These are phyloP conservation scores for Blastocystis sp. DNA, from an alignment of 352 stramenopile genomes.

Conservation along the genomic window DNA sequence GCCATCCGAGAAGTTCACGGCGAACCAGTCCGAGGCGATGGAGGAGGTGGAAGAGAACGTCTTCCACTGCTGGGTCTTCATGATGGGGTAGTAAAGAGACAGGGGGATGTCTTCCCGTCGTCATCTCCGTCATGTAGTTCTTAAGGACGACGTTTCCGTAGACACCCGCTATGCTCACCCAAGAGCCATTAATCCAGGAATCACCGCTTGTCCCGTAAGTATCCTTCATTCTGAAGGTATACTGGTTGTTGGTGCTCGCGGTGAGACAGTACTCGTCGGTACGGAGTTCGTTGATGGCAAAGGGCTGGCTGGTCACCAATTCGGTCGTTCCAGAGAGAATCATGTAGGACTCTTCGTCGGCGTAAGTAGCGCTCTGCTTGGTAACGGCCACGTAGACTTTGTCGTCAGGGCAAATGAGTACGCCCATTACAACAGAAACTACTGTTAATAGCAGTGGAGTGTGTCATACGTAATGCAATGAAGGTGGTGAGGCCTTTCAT, in stretches of 20 bases:
- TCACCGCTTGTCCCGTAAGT: background rate
- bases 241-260: background rate
- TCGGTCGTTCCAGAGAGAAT: background rate
- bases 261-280: conserved; percentile 23
- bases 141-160: background rate
- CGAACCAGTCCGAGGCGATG: background rate
- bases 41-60: background rate
- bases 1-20: too few species aligned
- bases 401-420: background rate
- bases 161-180: background rate
- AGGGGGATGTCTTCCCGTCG: background rate
- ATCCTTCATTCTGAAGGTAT: background rate
- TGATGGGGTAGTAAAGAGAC: too few species aligned
- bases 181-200: conserved; percentile 1
- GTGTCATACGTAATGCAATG: too few species aligned
- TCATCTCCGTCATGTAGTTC: conserved; percentile 4
- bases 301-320: background rate
- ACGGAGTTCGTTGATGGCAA: conserved; percentile 3
- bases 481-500: too few species aligned
- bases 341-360: conserved; percentile 31
- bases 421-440: background rate
- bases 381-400: conserved; percentile 5
- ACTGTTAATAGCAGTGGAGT: too few species aligned
- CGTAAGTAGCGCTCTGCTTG: background rate
- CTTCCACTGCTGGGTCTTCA: background rate